Evolutionary conservation across 257 asterid species (phyloP), one percentile per base, ranked within the genome.

Genomic region (Solanum chiquidenum): DNA sequence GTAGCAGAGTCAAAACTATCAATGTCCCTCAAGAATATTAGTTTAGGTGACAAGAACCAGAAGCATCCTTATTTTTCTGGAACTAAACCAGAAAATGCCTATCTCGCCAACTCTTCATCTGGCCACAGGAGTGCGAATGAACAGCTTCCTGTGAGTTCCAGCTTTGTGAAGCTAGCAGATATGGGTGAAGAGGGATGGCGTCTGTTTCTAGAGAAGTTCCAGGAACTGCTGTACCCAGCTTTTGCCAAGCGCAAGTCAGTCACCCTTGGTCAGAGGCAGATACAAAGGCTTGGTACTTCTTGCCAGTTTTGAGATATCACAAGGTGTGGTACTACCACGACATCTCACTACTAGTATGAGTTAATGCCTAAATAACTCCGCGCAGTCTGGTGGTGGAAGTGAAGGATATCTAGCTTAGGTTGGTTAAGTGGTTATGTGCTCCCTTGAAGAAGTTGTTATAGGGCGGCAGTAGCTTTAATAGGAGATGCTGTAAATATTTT

Each of bases 271-370:
- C 98, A 93, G 93, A 92, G 85, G 92, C 98, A 94, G 94, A 88
- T 93, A 80, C 98, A 93, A 92, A 97, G 99, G 96, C 99, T 97
- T 1, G 99, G 99, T 64, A 95, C 99, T 88, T 97, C 99, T 69
- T 97, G 99, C 96, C 95, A 94, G 98, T 97, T 97, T 95, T 97
- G 99, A 97, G 93, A 88, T 52, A 52, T 84, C 12, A 12, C 91
- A 86, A 88, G 88, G 77, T 71, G 37, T 71, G 37, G 40, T 31
- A 71, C 40, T 84, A 49, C 77, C 74, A 84, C 86, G 5, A 27
- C 18, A 46, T 91, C 83, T 86, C 87, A 9, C 89, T 89, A 76
- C 87, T 83, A 85, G 91, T 84, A 87, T 76, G 85, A 87, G 86
- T 66, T 68, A 85, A 71, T 85, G 20, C 62, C 87, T 66, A 40